Base-by-base conservation (phyloP, 2,329 filamentous ascomycete genomes). In the Pestalotiopsis sp. region DNA sequence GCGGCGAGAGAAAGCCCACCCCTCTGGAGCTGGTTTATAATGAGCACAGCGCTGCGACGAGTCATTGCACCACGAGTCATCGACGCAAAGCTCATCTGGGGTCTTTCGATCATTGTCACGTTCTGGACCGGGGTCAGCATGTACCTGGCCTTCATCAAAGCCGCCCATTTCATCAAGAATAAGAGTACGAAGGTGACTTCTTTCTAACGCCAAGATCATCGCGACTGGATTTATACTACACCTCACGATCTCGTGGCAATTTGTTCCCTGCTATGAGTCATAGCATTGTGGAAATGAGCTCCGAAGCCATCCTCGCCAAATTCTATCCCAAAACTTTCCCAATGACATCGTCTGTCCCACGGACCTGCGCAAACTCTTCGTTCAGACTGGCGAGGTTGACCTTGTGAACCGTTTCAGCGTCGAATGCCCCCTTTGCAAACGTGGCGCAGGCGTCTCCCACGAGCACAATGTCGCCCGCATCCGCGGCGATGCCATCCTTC, bases 111-210 rank as follows among this genome's bases (percentile, higher is more conserved):
- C 25, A 86, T 88, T 63, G 60, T 84, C 25, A 80, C 80, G 1
- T 84, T 85, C 69, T 87, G 85, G 86, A 80, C 79, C 36, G 73
- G 85, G 17, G 85, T 86, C 0, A 82, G 85, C 2, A 74, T 82
- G 45, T 87, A 87, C 68, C 80, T 87, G 68, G 71, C 81, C 41
- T 86, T 87, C 63, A 85, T 83, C 14, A 83, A 87, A 72, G 76
- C 79, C 56, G 76, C 79, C 9, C 77, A 85, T 61, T 82, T 82
- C 78, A 73, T 71, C 63, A 76, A 74, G 71, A 72, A 69, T 49
- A 60, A 65, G 31, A 58, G 36, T 56, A 65, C 49, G n/a, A 56
- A 49, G 20, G 13, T n/a, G 6, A n/a, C 25, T 58, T 17, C 56
- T 58, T 58, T 31, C 27, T 31, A 4, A 58, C 5, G 25, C 9